Evolutionary conservation across 306 rosid genomes (phyloP), one percentile per base, ranked within the genome.

Genomic region (Cucumis cinereus): DNA sequence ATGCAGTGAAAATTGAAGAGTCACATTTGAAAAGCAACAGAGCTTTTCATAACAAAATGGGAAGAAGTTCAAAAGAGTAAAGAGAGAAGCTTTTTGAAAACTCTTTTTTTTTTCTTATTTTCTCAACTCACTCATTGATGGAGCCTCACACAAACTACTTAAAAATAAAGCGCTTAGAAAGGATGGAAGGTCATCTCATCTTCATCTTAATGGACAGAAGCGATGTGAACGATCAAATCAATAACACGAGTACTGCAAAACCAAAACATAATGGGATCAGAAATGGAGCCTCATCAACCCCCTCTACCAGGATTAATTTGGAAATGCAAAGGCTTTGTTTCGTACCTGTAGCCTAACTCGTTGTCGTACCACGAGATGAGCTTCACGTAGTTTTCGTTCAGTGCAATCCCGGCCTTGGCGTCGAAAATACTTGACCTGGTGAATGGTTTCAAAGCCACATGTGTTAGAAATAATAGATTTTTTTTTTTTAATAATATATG

Each of bases 351-450:
- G 36, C 95, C 95, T 89, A 79, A 67, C 84, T 91, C 95, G 56
- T 91, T 91, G 86, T 91, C 95, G 14, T 91, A 91, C 97, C 95
- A 91, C 0, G 91, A 5, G 5, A 91, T 85, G 5, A 89, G 41
- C 88, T 91, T 91, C 64, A 81, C 82, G 30, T 77, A 91, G 4
- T 73, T 55, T 0, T 89, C 75, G 20, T 40, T 91, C 87, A 91
- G 79, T 6, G 97, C 92, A 71, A 88, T 89, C 70, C 97, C 97
- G 0, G 92, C 97, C 85, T 88, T 89, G 0, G 95, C 97, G 54
- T 91, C 91, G 60, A 91, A 89, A 58, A 89, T 86, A 36, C 95
- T 88, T 45, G 92, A 89, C 88, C 97, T 91, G 92, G 14, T 91
- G 91, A 8, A 79, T 62, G n/a, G 5, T 15, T 6, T 38, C 66